Evolutionary conservation across 192 early-diverging fungal genomes (phyloP).

Genomic region (Phlyctochytrium arcticum): DNA sequence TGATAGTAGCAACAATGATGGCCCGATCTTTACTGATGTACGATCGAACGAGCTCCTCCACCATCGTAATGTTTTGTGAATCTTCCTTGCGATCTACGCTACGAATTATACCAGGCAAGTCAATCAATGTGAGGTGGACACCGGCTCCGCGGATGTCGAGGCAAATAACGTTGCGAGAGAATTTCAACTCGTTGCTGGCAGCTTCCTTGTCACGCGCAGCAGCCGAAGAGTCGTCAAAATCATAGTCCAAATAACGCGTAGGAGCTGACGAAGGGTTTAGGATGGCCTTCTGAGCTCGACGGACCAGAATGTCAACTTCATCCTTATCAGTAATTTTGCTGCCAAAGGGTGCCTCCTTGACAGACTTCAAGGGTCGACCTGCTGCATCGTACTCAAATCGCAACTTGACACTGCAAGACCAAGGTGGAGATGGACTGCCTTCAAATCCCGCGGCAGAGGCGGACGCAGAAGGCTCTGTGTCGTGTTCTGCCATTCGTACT

Average conservation of each 20-base stretch:
- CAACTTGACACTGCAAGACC: constrained; percentile 45
- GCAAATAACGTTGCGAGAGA: constrained; percentile 49
- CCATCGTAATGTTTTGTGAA: constrained; percentile 39
- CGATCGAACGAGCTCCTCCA: constrained; percentile 40
- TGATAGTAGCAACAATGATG: constrained; percentile 53
- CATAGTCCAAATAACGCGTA: constrained; percentile 23
- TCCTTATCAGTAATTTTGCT: constrained; percentile 20
- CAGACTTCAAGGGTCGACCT: constrained; percentile 20
- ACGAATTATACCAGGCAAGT: constrained; percentile 59
- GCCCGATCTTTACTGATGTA: constrained; percentile 48
- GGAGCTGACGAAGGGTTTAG: constrained; percentile 47
- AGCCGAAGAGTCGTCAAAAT: constrained; percentile 27
- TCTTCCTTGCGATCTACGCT: constrained; percentile 41
- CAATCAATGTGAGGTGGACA: constrained; percentile 55
- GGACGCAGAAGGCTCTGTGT: not conserved
- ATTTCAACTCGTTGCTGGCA: constrained; percentile 43
- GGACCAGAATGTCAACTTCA: constrained; percentile 39
- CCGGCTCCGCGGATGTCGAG: constrained; percentile 49
- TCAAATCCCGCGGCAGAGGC: not conserved
- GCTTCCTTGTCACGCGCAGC: constrained; percentile 40
- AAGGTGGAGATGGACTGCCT: too few species aligned
- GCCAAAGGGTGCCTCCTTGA: constrained; percentile 38
- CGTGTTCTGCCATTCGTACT: constrained; percentile 36
- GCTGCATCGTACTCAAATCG: constrained; percentile 44
- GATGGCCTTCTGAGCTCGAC: constrained; percentile 53